phyloP scores from a whole-genome alignment of 1,284 basidiomycete species.

The Leccinum griseonigrum region DNA sequence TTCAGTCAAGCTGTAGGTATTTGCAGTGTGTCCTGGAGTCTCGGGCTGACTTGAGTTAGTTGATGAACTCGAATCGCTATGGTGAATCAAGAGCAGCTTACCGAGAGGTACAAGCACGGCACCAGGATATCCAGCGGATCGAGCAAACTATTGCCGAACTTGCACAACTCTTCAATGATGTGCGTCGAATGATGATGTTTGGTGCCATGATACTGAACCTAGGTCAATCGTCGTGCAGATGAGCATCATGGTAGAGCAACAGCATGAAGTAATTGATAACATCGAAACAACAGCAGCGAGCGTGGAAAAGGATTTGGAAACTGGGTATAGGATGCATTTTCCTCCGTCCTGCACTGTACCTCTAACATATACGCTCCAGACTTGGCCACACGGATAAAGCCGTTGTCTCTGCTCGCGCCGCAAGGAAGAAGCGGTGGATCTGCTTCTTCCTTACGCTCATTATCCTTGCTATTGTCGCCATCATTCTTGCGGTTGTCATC shows the following conservation, averaged over 20 bases:
- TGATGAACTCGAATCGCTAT: conserved; percentile 89
- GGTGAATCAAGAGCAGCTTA: conserved; percentile 90
- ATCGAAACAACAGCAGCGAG: conserved; percentile 74
- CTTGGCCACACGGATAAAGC: conserved; percentile 84
- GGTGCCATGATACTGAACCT: conserved; percentile 2
- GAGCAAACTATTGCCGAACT: conserved; percentile 91
- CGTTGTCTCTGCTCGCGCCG: conserved; percentile 81
- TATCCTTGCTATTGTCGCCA: conserved; percentile 61
- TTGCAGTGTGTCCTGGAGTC: not conserved
- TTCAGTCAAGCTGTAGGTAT: conserved; percentile 88
- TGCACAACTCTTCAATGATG: conserved; percentile 94
- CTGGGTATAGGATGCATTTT: conserved; percentile 51
- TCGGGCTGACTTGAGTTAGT: conserved; percentile 40
- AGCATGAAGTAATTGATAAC: conserved; percentile 81
- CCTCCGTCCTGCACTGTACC: not conserved
- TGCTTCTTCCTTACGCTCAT: conserved; percentile 76
- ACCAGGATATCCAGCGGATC: conserved; percentile 94
- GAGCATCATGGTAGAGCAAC: conserved; percentile 89
- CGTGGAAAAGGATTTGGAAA: conserved; percentile 80
- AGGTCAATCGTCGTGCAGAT: conserved; percentile 48
- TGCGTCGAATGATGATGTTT: conserved; percentile 33
- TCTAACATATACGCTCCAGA: conserved; percentile 38
- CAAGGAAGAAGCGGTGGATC: conserved; percentile 93
- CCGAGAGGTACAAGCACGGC: conserved; percentile 93
- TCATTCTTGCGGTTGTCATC: conserved; percentile 59